phyloP scores from a whole-genome alignment of 2,329 filamentous ascomycete species.

The Cadophora gregata region DNA sequence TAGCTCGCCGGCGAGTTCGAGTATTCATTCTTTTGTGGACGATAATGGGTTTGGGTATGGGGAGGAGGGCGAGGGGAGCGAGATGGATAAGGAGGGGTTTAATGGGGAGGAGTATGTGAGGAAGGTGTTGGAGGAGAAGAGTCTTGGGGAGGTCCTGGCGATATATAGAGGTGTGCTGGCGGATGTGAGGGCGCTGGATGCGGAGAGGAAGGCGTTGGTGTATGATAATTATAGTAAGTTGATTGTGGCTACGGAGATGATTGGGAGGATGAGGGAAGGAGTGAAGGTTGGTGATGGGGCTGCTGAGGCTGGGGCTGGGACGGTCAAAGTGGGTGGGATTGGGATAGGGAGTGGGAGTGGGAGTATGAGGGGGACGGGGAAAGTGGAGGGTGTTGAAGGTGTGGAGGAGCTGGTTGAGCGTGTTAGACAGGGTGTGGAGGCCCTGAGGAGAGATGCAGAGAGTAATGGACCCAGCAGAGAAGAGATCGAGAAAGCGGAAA shows the following conservation, averaged over 20 bases:
- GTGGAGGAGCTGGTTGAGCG: slow-evolving; percentile 41
- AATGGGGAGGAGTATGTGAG: slow-evolving; percentile 73
- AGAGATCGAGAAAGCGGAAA: slow-evolving; percentile 2
- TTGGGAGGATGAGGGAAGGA: slow-evolving; percentile 82
- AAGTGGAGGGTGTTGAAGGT: slow-evolving; percentile 38
- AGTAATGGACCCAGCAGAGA: background rate
- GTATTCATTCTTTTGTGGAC: slow-evolving; percentile 48
- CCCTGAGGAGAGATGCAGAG: background rate
- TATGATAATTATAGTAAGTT: slow-evolving; percentile 99
- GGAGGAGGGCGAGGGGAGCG: slow-evolving; percentile 51
- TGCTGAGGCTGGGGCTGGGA: slow-evolving; percentile 70
- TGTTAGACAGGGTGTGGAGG: background rate
- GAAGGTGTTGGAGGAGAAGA: slow-evolving; percentile 63
- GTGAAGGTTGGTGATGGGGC: slow-evolving; percentile 67
- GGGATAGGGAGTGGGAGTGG: slow-evolving; percentile 53
- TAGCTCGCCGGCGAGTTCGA: slow-evolving; percentile 26
- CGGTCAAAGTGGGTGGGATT: slow-evolving; percentile 72
- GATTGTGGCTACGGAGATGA: slow-evolving; percentile 95
- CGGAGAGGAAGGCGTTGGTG: slow-evolving; percentile 94
- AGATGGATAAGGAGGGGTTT: slow-evolving; percentile 78
- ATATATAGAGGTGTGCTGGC: slow-evolving; percentile 74
- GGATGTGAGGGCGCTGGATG: slow-evolving; percentile 89
- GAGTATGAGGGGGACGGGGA: slow-evolving; percentile 39
- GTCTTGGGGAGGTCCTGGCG: slow-evolving; percentile 71
- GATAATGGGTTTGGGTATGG: slow-evolving; percentile 35